These are phyloP conservation scores for Penicillium goetzii DNA, from an alignment of 495 filamentous ascomycete genomes.

Conservation along the genomic window DNA sequence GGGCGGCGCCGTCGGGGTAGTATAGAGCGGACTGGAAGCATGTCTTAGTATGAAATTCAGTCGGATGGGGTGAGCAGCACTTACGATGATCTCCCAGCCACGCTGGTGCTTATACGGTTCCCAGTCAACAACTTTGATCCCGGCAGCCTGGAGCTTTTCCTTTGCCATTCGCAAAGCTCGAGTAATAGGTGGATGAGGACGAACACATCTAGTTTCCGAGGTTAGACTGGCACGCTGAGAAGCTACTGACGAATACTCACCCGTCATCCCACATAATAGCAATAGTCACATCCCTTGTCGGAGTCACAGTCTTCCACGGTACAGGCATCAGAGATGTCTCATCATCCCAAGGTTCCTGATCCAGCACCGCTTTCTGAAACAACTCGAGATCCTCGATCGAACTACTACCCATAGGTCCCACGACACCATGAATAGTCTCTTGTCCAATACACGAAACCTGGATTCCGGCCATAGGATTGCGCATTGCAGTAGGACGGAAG, in stretches of 20 bases:
- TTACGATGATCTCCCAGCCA: conserved; percentile 61
- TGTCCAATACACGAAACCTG: conserved; percentile 55
- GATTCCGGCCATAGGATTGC: conserved; percentile 52
- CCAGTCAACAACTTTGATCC: conserved; percentile 67
- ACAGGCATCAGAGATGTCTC: conserved; percentile 63
- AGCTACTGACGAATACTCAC: conserved; percentile 10
- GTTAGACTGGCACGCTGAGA: background rate
- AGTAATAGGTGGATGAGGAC: conserved; percentile 70
- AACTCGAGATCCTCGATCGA: conserved; percentile 65
- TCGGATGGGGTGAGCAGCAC: background rate
- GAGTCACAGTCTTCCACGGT: conserved; percentile 55
- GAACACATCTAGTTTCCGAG: conserved; percentile 32
- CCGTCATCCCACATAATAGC: conserved; percentile 74
- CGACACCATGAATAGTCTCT: conserved; percentile 62
- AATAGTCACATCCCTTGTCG: conserved; percentile 59
- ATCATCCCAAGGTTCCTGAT: conserved; percentile 62
- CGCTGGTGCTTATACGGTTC: conserved; percentile 63
- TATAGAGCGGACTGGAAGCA: conserved; percentile 50
- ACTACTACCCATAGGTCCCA: conserved; percentile 63
- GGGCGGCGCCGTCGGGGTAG: conserved; percentile 56
- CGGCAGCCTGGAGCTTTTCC: conserved; percentile 54
- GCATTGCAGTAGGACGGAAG: conserved; percentile 58
- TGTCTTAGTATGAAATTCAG: conserved; percentile 7
- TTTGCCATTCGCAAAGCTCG: conserved; percentile 61
- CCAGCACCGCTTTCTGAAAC: conserved; percentile 64